Base-by-base conservation (phyloP, 148 eudicot genomes). In the Linanthus parryae region DNA sequence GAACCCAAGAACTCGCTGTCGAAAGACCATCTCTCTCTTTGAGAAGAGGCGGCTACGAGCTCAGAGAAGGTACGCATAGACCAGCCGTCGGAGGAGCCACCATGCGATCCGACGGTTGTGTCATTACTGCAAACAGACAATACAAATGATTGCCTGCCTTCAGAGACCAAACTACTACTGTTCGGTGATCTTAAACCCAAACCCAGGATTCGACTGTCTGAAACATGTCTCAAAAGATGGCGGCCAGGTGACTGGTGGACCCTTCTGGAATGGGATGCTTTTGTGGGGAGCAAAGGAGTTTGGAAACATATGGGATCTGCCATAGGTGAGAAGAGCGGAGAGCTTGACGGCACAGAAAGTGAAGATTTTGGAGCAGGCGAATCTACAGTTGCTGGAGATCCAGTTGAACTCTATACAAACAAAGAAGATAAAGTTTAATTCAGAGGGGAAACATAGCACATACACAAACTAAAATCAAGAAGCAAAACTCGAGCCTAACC, bases 31-130 rank as follows among this genome's bases (percentile, higher is more conserved):
- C 77, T 70, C 49, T 77, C 94, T 61, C 78, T 69, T 24, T 73
- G 84, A 33, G 95, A 82, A 40, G n/a, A n/a, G n/a, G 76, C 54
- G 7, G 79, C 73, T 67, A 74, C 60, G 38, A 88, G 74, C 56
- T 82, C 91, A 27, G 94, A 70, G 39, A 80, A 77, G 37, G 68
- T 75, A 37, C 82, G 81, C 7, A 82, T 56, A 22, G 94, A 92
- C 96, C 87, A 92, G 48, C 81, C 70, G 68, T 84, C 90, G 9
- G 85, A 92, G 37, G 96, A 87, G 26, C 88, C 80, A 34, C 80
- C 88, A 67, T 71, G 64, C 23, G 96, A 88, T 30, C 74, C 82
- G 48, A 80, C 50, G 37, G 74, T 81, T 44, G 91, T 73, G 41
- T 78, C 81, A 62, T 82, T 73, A 70, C 78, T 73, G 67, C 79